phyloP scores from a whole-genome alignment of 306 rosid species.

The Amphicarpaea edgeworthii region DNA sequence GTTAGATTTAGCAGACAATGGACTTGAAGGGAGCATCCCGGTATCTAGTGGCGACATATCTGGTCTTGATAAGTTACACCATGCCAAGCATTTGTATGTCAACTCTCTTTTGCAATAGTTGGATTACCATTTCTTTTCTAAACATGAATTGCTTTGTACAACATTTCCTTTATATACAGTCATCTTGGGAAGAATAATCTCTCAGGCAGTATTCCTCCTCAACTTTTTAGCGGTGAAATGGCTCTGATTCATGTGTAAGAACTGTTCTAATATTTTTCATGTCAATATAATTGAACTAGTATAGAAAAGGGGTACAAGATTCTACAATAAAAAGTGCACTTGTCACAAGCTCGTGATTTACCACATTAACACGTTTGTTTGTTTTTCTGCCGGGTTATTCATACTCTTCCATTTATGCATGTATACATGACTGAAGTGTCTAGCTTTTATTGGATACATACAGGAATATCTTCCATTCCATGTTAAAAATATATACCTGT shows the following conservation, averaged over 20 bases:
- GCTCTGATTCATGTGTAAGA: conserved; percentile 65
- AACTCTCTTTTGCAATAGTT: conserved; percentile 22
- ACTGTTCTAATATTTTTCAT: conserved; percentile 9
- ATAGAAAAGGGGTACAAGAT: not conserved
- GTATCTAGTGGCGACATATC: conserved; percentile 39
- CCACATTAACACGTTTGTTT: not conserved
- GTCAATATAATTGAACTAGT: not conserved
- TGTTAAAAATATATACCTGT: conserved; percentile 20
- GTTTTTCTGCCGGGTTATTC: not conserved
- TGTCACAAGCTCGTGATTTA: not conserved
- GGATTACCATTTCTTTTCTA: not conserved
- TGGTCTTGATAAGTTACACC: conserved; percentile 48
- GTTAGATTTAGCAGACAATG: conserved; percentile 52
- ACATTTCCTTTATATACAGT: conserved; percentile 46
- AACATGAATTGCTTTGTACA: conserved; percentile 5
- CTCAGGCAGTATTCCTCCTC: conserved; percentile 52
- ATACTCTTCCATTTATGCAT: not conserved
- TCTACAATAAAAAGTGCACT: not conserved
- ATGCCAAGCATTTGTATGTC: conserved; percentile 51
- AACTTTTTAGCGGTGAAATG: conserved; percentile 60
- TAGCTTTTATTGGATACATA: not conserved
- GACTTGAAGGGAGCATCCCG: conserved; percentile 49
- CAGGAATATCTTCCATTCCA: not conserved
- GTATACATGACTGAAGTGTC: not conserved
- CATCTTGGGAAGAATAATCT: conserved; percentile 65